Evolutionary conservation across 257 asterid genomes (phyloP), one percentile per base, ranked within the genome.

Genomic region (Ophiorrhiza pumila): DNA sequence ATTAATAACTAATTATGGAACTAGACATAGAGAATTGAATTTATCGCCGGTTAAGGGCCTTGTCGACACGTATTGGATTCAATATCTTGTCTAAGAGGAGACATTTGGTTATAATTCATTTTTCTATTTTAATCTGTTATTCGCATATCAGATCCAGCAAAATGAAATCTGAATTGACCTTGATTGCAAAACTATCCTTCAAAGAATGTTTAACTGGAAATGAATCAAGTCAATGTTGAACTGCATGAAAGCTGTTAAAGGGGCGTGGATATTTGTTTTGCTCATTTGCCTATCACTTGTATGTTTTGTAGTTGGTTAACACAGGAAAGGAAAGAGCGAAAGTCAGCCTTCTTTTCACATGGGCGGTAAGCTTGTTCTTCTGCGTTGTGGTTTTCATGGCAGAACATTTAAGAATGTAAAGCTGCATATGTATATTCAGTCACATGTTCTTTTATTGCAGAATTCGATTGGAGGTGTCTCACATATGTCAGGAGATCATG

Each of bases 291-390:
- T 61, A 59, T 64, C 7, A 22, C 65, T 66, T 74, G 20, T 78
- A 39, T 78, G 71, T 74, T 42, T 71, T 87, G 79, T 79, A 95
- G 99, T 86, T 95, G 94, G 97, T 85, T 68, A 95, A 95, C 79
- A 95, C 99, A 4, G 99, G 99, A 68, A 95, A 88, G 84, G 99
- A 95, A 76, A 85, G 99, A 84, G 99, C 99, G 43, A 93, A 95
- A 76, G 98, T 95, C 87, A 92, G 94, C 90, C 96, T 95, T 84
- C 87, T 87, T 80, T 87, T 92, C 80, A 87, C 99, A 23, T 92
- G 99, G 99, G 97, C 95, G 88, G 99, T 95, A 85, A 87, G 98
- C 73, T 69, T 39, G 46, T 69, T 73, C 17, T 76, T 15, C 65
- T 17, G 25, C 65, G 60, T 41, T 9, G 68, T 60, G 47, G 58